Evolutionary conservation across 1,139 yeast species (phyloP).

Genomic region (Geotrichum cucujoidarum): DNA sequence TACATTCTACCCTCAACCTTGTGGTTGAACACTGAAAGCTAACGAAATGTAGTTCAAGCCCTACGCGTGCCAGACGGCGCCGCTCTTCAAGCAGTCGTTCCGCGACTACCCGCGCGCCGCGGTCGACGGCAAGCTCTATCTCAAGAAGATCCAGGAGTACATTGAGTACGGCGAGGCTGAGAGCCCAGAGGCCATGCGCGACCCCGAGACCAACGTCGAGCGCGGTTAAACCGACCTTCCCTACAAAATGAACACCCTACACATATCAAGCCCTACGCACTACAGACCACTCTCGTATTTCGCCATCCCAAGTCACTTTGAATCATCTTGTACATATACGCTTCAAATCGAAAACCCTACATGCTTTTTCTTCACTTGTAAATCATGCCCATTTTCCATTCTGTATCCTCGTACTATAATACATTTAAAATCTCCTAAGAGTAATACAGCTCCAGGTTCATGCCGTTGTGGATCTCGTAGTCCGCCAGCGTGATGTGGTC

Average conservation of each 20-base stretch:
- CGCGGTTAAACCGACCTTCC: constrained; percentile 37
- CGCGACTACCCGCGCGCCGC: constrained; percentile 69
- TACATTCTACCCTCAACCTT: neutral
- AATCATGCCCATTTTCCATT: too few species aligned
- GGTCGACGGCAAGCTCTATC: constrained; percentile 66
- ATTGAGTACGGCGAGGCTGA: constrained; percentile 60
- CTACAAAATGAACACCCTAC: too few species aligned
- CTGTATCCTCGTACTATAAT: too few species aligned
- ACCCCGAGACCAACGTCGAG: constrained; percentile 31
- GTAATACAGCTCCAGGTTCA: constrained; percentile 70
- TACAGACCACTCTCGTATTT: neutral
- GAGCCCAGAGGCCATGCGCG: constrained; percentile 28
- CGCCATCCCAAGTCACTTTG: too few species aligned
- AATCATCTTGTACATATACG: too few species aligned
- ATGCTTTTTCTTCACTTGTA: too few species aligned
- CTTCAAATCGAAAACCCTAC: too few species aligned
- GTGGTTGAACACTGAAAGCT: neutral
- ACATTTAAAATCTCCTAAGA: too few species aligned
- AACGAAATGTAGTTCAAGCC: constrained; percentile 52
- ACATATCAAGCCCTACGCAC: neutral
- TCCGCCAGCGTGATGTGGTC: constrained; percentile 89
- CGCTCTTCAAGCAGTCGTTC: constrained; percentile 63
- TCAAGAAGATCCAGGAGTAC: constrained; percentile 68
- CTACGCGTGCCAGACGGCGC: constrained; percentile 65
- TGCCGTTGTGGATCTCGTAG: constrained; percentile 89